Percentiles rank a stretch among this genome's conserved stretches.
Conservation (phyloP, 2,329 filamentous ascomycete species). For the Neopestalotiopsis clavispora region DNA sequence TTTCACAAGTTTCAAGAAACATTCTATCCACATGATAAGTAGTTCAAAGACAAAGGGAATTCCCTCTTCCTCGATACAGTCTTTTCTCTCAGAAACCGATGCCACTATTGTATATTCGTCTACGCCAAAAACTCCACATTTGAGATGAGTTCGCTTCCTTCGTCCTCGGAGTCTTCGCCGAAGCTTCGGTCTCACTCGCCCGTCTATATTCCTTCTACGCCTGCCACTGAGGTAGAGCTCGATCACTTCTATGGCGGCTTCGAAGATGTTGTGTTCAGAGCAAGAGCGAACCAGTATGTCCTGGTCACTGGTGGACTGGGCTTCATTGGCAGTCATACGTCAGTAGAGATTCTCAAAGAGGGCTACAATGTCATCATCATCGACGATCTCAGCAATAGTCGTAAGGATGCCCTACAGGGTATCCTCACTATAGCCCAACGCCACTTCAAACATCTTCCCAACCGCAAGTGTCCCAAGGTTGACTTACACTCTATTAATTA, state of each 20-base stretch:
- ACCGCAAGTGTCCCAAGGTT: neutral
- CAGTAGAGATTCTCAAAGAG: conserved; percentile 56
- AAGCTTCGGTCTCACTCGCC: conserved; percentile 2
- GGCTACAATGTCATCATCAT: conserved; percentile 58
- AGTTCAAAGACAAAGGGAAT: neutral
- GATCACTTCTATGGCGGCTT: neutral
- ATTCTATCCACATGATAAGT: neutral
- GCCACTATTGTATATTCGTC: neutral
- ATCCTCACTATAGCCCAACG: conserved; percentile 2
- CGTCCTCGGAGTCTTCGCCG: conserved; percentile 5
- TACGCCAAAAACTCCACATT: neutral
- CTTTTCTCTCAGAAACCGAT: neutral
- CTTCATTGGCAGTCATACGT: conserved; percentile 61
- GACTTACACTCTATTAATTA: conserved; percentile 5
- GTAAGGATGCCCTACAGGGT: neutral
- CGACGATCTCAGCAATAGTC: conserved; percentile 48
- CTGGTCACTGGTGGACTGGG: conserved; percentile 59
- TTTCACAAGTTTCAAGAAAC: neutral
- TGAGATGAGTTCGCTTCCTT: neutral
- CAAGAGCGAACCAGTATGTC: conserved; percentile 22
- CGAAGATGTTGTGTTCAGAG: neutral
- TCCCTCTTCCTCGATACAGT: neutral
- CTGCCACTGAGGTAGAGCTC: neutral
- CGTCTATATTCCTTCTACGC: neutral
- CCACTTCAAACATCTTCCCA: neutral